Base-by-base conservation (phyloP, 23 red algal species). In the Gracilaria caudata region DNA sequence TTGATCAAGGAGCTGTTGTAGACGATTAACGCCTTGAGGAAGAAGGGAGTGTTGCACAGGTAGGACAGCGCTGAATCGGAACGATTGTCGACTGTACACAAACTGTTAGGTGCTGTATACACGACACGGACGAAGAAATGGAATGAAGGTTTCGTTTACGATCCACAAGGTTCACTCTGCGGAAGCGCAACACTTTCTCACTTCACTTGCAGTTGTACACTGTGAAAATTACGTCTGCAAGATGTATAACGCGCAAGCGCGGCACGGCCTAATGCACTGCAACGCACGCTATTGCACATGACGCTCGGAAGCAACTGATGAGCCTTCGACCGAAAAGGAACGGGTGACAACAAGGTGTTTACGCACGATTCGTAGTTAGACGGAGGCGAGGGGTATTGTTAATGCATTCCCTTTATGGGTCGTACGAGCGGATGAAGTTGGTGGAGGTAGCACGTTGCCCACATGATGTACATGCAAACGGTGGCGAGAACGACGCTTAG, bases 391-490 rank as follows among this genome's bases (percentile, higher is more conserved):
- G 37, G 46, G 32, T 28, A 36, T 36, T 72, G 45, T 82, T 82
- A 95, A 51, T 96, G 94, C 45, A 73, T 61, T 14, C 77, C 82
- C 59, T 94, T 93, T 39, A 92, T 90, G 36, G 95, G 95, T 40
- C 95, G 78, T 36, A 98, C 92, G 51, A 98, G 85, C 5, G 95
- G 95, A 49, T 98, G 85, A 29, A 98, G 95, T 79, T 98, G 95
- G 51, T 98, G 95, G 6, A 98, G 88, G 85, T 88, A 98, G 90
- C 95, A 98, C 6, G 95, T 98, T n/a, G 88, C 90, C 95, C 95
- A 98, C 95, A 98, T 98, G 64, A 98, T 91, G 73, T 91, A 95
- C 86, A 95, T 90, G 79, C 94, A 95, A 34, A 80, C 83, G 57
- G 85, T 83, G 5, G 94, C 86, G 39, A 95, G 70, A 60, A 95